phyloP scores from a whole-genome alignment of 306 rosid genomes.

The Prunus davidiana region DNA sequence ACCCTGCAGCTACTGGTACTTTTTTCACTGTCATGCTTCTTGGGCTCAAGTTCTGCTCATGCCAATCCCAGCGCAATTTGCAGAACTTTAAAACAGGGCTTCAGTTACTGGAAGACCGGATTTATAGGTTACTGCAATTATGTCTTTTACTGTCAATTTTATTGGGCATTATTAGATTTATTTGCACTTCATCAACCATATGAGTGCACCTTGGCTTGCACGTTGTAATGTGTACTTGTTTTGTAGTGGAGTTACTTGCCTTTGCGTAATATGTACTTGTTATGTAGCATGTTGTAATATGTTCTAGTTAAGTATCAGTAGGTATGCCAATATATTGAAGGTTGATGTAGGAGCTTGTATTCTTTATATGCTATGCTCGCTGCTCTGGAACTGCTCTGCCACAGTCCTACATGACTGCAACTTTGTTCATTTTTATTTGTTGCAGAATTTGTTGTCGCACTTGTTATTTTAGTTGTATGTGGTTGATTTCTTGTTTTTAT shows the following conservation, averaged over 20 bases:
- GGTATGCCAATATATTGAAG: background rate
- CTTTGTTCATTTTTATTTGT: background rate
- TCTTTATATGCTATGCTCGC: background rate
- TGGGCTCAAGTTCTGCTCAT: conserved; percentile 94
- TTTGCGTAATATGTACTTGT: background rate
- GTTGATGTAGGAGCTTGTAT: background rate
- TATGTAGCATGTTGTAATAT: background rate
- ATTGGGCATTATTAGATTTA: conserved; percentile 23
- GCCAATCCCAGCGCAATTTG: conserved; percentile 85
- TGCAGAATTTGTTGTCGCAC: no score
- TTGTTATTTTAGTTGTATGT: no score
- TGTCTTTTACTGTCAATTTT: conserved; percentile 7
- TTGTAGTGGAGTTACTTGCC: no score
- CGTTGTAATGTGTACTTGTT: background rate
- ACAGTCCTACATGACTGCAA: background rate
- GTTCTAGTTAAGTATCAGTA: background rate
- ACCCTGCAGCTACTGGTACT: conserved; percentile 97
- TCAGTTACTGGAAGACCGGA: conserved; percentile 91
- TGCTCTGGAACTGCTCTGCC: background rate
- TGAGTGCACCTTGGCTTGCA: background rate
- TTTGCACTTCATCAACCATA: conserved; percentile 10
- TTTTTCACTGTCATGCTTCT: conserved; percentile 95
- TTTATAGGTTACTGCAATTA: conserved; percentile 57
- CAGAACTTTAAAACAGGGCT: conserved; percentile 81
- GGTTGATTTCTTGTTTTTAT: no score